Evolutionary conservation across 352 stramenopile species (phyloP).

Genomic region (Phytophthora pistaciae): DNA sequence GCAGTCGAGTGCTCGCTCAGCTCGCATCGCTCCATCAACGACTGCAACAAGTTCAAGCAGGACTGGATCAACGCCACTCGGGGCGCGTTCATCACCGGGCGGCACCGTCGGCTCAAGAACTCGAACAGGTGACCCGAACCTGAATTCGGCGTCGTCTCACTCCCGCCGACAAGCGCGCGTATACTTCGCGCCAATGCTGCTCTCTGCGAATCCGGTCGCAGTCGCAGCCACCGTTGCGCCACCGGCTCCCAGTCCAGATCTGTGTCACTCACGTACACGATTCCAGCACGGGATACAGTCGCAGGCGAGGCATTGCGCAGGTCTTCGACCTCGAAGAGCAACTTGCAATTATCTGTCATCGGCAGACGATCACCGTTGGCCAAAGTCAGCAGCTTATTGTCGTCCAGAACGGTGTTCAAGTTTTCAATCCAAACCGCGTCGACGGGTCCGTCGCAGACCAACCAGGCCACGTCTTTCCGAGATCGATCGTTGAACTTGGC

Average conservation of each 20-base stretch:
- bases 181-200: constrained; percentile 58
- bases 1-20: constrained; percentile 53
- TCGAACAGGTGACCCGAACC: constrained; percentile 71
- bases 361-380: constrained; percentile 94
- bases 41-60: constrained; percentile 70
- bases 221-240: constrained; percentile 68
- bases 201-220: constrained; percentile 56
- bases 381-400: constrained; percentile 95
- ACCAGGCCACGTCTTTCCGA: constrained; percentile 90
- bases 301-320: constrained; percentile 92
- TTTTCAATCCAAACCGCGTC: constrained; percentile 97
- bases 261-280: constrained; percentile 92
- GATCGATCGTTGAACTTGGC: constrained; percentile 89
- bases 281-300: constrained; percentile 91
- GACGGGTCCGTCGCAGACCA: constrained; percentile 94
- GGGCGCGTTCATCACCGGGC: constrained; percentile 72
- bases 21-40: constrained; percentile 61
- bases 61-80: constrained; percentile 86
- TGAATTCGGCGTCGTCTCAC: constrained; percentile 5
- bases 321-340: constrained; percentile 95
- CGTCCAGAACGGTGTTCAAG: constrained; percentile 95
- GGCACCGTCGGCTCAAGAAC: constrained; percentile 70
- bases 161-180: constrained; percentile 55
- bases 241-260: constrained; percentile 83
- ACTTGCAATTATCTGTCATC: constrained; percentile 91